Percentiles rank a stretch among this genome's conserved stretches.
phyloP scores from a whole-genome alignment of 495 filamentous ascomycete species.

The Stereocaulon alpinum region DNA sequence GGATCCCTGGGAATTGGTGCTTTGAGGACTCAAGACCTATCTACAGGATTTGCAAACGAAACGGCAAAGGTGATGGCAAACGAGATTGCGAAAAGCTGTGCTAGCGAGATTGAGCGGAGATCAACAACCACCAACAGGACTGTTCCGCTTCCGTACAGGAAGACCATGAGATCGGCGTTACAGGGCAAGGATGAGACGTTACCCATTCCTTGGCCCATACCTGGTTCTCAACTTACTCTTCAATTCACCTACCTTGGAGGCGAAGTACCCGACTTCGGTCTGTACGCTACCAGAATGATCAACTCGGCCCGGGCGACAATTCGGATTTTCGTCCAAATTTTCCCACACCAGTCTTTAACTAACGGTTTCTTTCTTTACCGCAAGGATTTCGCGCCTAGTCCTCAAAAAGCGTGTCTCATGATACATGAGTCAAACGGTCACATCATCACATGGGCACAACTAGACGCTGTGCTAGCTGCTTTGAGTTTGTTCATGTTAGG shows the following conservation, averaged over 20 bases:
- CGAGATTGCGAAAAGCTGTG: background rate
- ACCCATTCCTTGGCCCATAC: background rate
- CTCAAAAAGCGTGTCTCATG: background rate
- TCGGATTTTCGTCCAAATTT: background rate
- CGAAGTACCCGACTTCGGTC: background rate
- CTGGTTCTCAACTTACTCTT: background rate
- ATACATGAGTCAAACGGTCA: background rate
- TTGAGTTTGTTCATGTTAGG: background rate
- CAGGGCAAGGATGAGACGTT: background rate
- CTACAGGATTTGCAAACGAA: background rate
- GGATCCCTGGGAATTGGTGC: background rate
- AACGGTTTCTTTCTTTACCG: background rate
- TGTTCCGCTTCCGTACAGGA: background rate
- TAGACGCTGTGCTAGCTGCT: background rate
- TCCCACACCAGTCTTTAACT: background rate
- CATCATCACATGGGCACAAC: background rate
- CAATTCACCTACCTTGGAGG: background rate
- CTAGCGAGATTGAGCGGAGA: background rate
- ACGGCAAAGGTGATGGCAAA: background rate
- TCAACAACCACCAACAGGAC: background rate
- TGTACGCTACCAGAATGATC: background rate
- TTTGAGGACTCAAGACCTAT: background rate
- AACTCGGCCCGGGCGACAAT: background rate
- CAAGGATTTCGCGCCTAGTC: background rate
- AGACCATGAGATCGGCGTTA: background rate